Evolutionary conservation across 139 green algal genomes (phyloP), one percentile per base, ranked within the genome.

Genomic region (Mychonastes homosphaera): DNA sequence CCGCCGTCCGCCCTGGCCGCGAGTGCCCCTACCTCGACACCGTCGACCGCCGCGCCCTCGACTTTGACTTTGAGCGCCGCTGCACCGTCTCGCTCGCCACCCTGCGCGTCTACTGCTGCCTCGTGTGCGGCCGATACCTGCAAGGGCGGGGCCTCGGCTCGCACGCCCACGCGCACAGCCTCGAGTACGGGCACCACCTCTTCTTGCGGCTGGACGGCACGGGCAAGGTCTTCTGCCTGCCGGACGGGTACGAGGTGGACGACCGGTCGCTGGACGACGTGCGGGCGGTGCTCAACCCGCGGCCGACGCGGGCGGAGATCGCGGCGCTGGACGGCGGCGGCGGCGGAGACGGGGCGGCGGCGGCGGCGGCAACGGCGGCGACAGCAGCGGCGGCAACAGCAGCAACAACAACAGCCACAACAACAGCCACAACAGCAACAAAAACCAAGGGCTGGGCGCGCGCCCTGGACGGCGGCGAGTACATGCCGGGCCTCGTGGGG

Each of bases 51-150:
- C 78, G 89, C 77, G 86, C 87, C 51, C 78, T 99, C 29, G 92
- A 99, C 62, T 98, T 99, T 70, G 92, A 99, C 62, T 99, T 99
- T 63, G 92, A 98, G 55, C 96, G 96, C 73, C 95, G 87, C 75
- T 99, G 92, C 73, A 90, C 76, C 7, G 89, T 99, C 10, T 88
- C 82, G 9, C 74, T 99, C 5, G 85, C 69, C 30, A 79, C 75
- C 10, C 76, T 94, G 57, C 97, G 98, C 74, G 89, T 96, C 21
- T 99, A 99, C 65, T 87, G 83, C 8, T 99, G 92, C 74, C 77
- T 99, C 12, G 89, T 97, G 41, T 98, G 92, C 65, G 92, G 92
- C 50, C 95, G 96, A 65, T 99, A 98, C 73, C 97, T 96, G 63
- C 72, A 89, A 78, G 92, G 92, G 1, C 72, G 92, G 3, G 89